Evolutionary conservation across 441 rosid species (phyloP), one percentile per base, ranked within the genome.

Genomic region (Mallotus japonicus): DNA sequence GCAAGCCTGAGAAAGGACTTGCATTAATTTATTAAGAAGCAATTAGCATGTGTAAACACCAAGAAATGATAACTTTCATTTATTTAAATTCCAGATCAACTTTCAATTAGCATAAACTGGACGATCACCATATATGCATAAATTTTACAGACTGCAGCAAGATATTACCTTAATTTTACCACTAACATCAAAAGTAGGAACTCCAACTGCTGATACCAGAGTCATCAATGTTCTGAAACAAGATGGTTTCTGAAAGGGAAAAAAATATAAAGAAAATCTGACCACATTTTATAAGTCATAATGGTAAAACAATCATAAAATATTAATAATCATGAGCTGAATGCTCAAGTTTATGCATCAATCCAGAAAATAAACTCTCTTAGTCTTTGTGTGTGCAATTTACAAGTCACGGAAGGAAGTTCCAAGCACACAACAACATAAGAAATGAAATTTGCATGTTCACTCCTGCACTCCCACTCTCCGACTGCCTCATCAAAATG

Each of bases 181-280:
- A 78, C 61, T 56, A 81, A 83, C 85, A 73, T 75, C 79, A 71
- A 83, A 68, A 79, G 77, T 22, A 59, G 88, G 86, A 78, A 90
- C 81, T 81, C 97, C 97, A 79, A 85, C 86, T 24, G 81, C 78
- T 65, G 90, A 87, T 69, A 86, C 81, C 84, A 96, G 79, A 69
- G 76, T 75, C 84, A 89, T 84, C 76, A 89, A 81, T 80, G 80
- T 82, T 76, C 80, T 83, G 84, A 96, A 92, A 79, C 82, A 86
- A 70, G 77, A 71, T 68, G 89, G 87, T 74, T 87, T 81, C 99
- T 96, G 93, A 62, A 70, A 50, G 51, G 13, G 72, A 73, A 63
- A 60, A 32, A 15, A 77, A 54, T 37, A 67, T 78, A 62, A 73
- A 64, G 56, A 65, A 62, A 62, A 53, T 10, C 57, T 37, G 22